Percentiles rank a stretch among this genome's conserved stretches.
These are phyloP conservation scores for Phaseolus coccineus DNA, from an alignment of 331 rosid species.

Conservation along the genomic window DNA sequence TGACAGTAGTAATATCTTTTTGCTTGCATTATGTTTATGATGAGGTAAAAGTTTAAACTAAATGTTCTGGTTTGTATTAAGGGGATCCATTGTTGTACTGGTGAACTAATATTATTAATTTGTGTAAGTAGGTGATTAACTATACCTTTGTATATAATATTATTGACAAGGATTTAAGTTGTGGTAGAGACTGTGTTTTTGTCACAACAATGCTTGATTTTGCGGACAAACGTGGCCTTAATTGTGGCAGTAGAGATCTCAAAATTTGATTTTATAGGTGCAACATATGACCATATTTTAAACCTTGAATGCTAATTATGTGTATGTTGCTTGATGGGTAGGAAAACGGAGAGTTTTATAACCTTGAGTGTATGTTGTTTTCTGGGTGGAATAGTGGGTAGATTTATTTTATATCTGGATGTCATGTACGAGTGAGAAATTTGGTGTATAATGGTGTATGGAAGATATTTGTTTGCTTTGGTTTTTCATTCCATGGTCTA, in stretches of 20 bases:
- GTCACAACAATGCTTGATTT: not conserved
- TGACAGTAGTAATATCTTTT: not conserved
- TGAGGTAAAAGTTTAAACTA: not conserved
- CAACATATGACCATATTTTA: not conserved
- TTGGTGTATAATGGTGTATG: not conserved
- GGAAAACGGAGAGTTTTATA: too few relatives aligned
- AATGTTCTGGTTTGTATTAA: not conserved
- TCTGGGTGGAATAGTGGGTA: not conserved
- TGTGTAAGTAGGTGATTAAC: slow-evolving; percentile 1
- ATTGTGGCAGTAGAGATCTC: not conserved
- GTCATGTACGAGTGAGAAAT: not conserved
- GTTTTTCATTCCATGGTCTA: not conserved
- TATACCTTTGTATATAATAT: not conserved
- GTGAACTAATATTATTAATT: not conserved
- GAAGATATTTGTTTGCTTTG: not conserved
- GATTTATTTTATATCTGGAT: not conserved
- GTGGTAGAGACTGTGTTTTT: not conserved
- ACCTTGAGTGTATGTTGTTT: not conserved
- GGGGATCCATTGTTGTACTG: not conserved
- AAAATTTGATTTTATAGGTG: not conserved
- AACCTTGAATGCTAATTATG: not conserved
- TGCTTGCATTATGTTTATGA: not conserved
- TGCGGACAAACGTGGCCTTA: not conserved
- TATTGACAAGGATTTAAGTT: not conserved
- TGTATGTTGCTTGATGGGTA: not conserved